Evolutionary conservation across 1,139 yeast species (phyloP), one percentile per base, ranked within the genome.

Genomic region (Geotrichum bryndzae): DNA sequence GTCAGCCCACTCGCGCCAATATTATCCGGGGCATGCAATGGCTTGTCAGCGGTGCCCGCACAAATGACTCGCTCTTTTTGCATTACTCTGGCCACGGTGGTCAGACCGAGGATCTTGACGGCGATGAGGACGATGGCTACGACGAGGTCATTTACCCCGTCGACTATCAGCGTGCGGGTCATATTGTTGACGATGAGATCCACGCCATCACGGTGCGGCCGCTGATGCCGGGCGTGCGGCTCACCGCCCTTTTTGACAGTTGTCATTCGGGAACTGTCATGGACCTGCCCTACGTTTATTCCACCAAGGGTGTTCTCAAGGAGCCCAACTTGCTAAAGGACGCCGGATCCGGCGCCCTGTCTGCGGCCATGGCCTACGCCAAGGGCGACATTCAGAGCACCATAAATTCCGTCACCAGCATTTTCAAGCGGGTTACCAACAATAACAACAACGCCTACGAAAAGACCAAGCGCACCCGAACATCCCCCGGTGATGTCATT

Each of bases 31-130:
- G 96, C 0, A 90, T 91, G 91, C 87, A 85, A 66, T 92, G 98
- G 98, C 81, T 92, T 41, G 96, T 89, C 31, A 79, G 78, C 54
- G 92, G 82, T 66, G 97, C 97, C 0, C 79, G 80, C 65, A 90
- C 97, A 13, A 90, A 91, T 70, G 94, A 77, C 64, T 72, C 77
- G 18, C 66, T 76, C 55, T 73, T 91, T 67, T 86, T 91, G 80
- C 97, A 91, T 73, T 91, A 88, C 73, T 88, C 96, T 0, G 97
- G 98, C 6, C 98, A 92, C 73, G 98, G 98, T 41, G 96, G 97
- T 7, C 87, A 86, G 69, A 85, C 89, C 8, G 77, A 80, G 63
- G 97, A 92, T 74, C 73, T 78, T 59, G 89, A 90, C 70, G 97
- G 97, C 25, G 98, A 92, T 72, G 98, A 92, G 74, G 95, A 86